Percentiles rank a stretch among this genome's conserved stretches.
Evolutionary conservation across 805 yeast genomes (phyloP).

Genomic region (Tetrapisispora pingtungensis): DNA sequence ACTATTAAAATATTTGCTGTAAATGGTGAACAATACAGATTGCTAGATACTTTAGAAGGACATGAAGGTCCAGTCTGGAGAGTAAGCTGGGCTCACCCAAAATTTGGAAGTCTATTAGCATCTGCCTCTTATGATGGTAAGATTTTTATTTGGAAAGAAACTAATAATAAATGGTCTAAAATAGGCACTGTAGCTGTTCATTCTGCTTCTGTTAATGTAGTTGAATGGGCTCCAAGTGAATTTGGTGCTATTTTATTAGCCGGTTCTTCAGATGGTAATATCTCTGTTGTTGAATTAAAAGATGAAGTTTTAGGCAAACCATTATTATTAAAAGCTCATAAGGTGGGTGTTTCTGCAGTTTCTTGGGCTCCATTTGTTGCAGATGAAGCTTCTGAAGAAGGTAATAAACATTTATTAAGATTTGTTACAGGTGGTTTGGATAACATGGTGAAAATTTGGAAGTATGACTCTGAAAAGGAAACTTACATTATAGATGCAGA

Average conservation of each 20-base stretch:
- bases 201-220: slow-evolving; percentile 84
- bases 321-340: slow-evolving; percentile 52
- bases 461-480: slow-evolving; percentile 40
- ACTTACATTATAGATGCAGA: slow-evolving; percentile 59
- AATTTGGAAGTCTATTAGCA: slow-evolving; percentile 84
- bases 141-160: slow-evolving; percentile 87
- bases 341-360: slow-evolving; percentile 82
- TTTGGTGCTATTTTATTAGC: slow-evolving; percentile 81
- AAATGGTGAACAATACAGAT: slow-evolving; percentile 66
- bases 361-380: slow-evolving; percentile 90
- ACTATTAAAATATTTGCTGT: slow-evolving; percentile 83
- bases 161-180: slow-evolving; percentile 69
- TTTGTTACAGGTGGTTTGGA: slow-evolving; percentile 90
- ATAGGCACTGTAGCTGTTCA: slow-evolving; percentile 75
- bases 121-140: slow-evolving; percentile 89
- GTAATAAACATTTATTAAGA: slow-evolving; percentile 41
- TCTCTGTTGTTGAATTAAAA: slow-evolving; percentile 75
- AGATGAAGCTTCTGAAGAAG: slow-evolving; percentile 35
- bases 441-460: slow-evolving; percentile 83
- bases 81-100: slow-evolving; percentile 95
- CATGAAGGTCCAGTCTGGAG: slow-evolving; percentile 98
- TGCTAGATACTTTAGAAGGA: slow-evolving; percentile 71
- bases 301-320: slow-evolving; percentile 70
- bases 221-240: slow-evolving; percentile 91
- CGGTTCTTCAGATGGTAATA: slow-evolving; percentile 81